Conservation (phyloP, 495 filamentous ascomycete species). For the Trichocladium antarcticum region DNA sequence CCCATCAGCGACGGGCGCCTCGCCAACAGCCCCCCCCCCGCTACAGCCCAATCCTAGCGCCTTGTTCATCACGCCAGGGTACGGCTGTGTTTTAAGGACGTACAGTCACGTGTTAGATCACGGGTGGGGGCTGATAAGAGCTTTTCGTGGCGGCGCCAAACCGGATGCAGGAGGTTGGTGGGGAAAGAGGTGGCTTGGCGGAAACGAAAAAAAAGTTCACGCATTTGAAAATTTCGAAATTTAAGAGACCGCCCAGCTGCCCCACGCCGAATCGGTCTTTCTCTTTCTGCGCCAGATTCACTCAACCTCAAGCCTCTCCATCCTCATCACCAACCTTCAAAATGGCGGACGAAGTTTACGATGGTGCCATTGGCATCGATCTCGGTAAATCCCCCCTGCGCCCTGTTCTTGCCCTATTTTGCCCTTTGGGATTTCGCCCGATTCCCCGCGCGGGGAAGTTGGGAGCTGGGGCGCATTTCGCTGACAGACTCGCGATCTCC, state of each 20-base stretch:
- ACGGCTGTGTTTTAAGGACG: no score
- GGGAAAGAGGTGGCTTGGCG: slow-evolving; percentile 16
- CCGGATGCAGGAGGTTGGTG: slow-evolving; percentile 13
- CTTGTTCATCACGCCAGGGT: no score
- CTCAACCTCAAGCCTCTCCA: slow-evolving; percentile 14
- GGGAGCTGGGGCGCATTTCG: neutral
- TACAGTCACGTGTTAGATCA: slow-evolving; percentile 7
- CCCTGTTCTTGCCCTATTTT: neutral
- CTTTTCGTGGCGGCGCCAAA: neutral
- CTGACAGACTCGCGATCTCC: slow-evolving; percentile 9
- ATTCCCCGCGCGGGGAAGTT: neutral
- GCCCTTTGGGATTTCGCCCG: neutral
- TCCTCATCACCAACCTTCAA: slow-evolving; percentile 14
- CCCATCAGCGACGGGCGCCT: slow-evolving; percentile 2
- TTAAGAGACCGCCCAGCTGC: slow-evolving; percentile 20
- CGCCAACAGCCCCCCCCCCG: neutral
- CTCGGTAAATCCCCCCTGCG: slow-evolving; percentile 55
- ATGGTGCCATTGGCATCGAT: slow-evolving; percentile 99
- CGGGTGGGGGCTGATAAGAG: slow-evolving; percentile 7
- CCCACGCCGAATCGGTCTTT: slow-evolving; percentile 26
- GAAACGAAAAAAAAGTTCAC: slow-evolving; percentile 25
- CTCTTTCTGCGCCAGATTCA: slow-evolving; percentile 22
- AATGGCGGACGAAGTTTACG: slow-evolving; percentile 92
- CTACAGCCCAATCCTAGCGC: no score
- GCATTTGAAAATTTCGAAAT: slow-evolving; percentile 26